A percentile compares a stretch with the other conserved stretches of the same genome.
Evolutionary conservation across 495 filamentous ascomycete genomes (phyloP).

Genomic region (Talaromyces adpressus): DNA sequence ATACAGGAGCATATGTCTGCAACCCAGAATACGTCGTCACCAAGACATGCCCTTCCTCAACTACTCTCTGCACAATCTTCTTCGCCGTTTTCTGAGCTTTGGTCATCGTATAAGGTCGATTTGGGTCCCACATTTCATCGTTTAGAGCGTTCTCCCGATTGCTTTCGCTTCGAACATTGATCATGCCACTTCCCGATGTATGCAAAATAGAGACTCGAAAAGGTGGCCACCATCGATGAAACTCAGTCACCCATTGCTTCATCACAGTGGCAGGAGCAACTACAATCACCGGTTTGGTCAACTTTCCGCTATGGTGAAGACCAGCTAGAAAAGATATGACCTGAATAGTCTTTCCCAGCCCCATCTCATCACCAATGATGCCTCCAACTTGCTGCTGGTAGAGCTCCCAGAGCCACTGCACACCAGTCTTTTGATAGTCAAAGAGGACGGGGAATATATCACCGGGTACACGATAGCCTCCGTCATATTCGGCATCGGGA

Average conservation of each 20-base stretch:
- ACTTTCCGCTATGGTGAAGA: conserved; percentile 79
- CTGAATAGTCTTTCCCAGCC: conserved; percentile 93
- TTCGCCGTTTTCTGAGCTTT: conserved; percentile 56
- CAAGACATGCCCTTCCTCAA: conserved; percentile 83
- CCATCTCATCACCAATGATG: conserved; percentile 98
- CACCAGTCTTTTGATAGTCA: conserved; percentile 90
- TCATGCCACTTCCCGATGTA: conserved; percentile 91
- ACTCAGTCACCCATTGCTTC: conserved; percentile 96
- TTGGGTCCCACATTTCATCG: conserved; percentile 28
- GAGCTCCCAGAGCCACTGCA: conserved; percentile 95
- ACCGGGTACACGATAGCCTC: conserved; percentile 74
- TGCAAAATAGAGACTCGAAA: conserved; percentile 91
- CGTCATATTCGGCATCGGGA: conserved; percentile 63
- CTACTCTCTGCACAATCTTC: conserved; percentile 73
- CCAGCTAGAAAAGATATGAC: conserved; percentile 86
- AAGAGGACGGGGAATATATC: conserved; percentile 88
- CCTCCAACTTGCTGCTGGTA: conserved; percentile 84
- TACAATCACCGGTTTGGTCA: conserved; percentile 77
- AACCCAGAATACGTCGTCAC: conserved; percentile 93
- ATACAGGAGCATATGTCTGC: conserved; percentile 71
- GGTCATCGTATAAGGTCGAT: conserved; percentile 29
- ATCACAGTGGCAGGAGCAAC: conserved; percentile 91
- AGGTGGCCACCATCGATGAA: conserved; percentile 96
- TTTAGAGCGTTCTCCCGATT: conserved; percentile 61
- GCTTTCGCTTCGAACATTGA: conserved; percentile 65